Conservation (phyloP, 140 eudicot genomes). For the Erigeron philadelphicus region DNA sequence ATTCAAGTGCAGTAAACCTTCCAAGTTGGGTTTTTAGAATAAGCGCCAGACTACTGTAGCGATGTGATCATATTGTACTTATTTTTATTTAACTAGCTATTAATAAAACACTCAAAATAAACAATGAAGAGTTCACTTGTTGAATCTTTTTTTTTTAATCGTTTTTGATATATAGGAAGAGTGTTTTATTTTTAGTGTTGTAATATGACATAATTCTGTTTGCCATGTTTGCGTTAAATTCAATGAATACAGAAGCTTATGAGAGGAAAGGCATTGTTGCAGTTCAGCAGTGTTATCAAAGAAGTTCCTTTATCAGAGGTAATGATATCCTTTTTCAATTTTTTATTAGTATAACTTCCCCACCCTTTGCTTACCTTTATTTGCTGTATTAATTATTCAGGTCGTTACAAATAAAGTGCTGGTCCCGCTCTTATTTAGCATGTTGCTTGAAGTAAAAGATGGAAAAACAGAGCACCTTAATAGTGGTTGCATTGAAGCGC, state of each 20-base stretch:
- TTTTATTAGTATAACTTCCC: not conserved
- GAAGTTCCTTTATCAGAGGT: constrained; percentile 54
- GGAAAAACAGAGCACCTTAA: constrained; percentile 74
- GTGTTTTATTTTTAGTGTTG: not conserved
- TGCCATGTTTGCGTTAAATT: constrained; percentile 9
- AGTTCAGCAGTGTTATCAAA: constrained; percentile 42
- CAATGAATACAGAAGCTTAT: constrained; percentile 58
- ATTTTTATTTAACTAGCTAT: not conserved
- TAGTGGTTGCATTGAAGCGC: constrained; percentile 65
- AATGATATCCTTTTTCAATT: not conserved
- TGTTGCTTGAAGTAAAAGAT: constrained; percentile 56
- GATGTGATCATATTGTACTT: not conserved
- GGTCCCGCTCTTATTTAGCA: constrained; percentile 62
- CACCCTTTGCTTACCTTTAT: not conserved
- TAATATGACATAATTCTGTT: not conserved
- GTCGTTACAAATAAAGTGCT: constrained; percentile 54
- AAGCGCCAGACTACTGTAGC: not conserved
- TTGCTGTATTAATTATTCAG: constrained; percentile 31
- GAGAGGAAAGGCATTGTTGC: constrained; percentile 71
- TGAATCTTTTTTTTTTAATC: not conserved
- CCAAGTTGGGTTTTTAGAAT: not conserved
- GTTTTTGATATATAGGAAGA: not conserved
- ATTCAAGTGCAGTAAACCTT: not conserved
- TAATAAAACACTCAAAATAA: not conserved
- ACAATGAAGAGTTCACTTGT: not conserved